Percentiles rank a stretch among this genome's conserved stretches.
Evolutionary conservation across 2,329 filamentous ascomycete genomes (phyloP).

Genomic region (Plenodomus biglobosus): DNA sequence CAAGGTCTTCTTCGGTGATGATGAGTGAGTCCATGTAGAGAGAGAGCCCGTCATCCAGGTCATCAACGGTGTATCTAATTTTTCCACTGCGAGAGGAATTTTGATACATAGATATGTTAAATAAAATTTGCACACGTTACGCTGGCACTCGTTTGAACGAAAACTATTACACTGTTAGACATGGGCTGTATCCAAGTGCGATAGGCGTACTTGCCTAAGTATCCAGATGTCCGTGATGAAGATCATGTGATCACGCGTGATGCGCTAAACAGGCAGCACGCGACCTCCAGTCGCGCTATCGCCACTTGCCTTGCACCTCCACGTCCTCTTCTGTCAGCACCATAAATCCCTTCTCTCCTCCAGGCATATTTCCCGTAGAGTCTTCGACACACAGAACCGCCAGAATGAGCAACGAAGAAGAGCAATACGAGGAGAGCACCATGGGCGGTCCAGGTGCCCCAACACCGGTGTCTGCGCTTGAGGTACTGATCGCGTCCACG

Average conservation of each 20-base stretch:
- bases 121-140: too few species aligned
- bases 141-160: too few species aligned
- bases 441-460: slow-evolving; percentile 87
- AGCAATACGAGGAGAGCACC: slow-evolving; percentile 68
- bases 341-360: too few species aligned
- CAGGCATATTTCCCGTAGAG: background rate
- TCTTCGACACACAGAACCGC: background rate
- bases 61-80: too few species aligned
- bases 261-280: slow-evolving; percentile 15
- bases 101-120: too few species aligned
- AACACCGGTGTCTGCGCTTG: slow-evolving; percentile 79
- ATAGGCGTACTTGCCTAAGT: too few species aligned
- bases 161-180: too few species aligned
- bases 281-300: too few species aligned
- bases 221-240: too few species aligned
- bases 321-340: slow-evolving; percentile 2
- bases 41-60: too few species aligned
- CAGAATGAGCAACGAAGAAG: slow-evolving; percentile 54
- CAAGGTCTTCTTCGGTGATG: slow-evolving; percentile 81
- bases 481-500: slow-evolving; percentile 61
- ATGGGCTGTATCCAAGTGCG: too few species aligned
- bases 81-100: too few species aligned
- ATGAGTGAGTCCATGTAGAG: slow-evolving; percentile 58
- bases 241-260: slow-evolving; percentile 30
- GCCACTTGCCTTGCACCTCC: background rate